Percentiles rank a stretch among this genome's conserved stretches.
These are phyloP conservation scores for Periconia digitata DNA, from an alignment of 2,329 filamentous ascomycete genomes.

Conservation along the genomic window DNA sequence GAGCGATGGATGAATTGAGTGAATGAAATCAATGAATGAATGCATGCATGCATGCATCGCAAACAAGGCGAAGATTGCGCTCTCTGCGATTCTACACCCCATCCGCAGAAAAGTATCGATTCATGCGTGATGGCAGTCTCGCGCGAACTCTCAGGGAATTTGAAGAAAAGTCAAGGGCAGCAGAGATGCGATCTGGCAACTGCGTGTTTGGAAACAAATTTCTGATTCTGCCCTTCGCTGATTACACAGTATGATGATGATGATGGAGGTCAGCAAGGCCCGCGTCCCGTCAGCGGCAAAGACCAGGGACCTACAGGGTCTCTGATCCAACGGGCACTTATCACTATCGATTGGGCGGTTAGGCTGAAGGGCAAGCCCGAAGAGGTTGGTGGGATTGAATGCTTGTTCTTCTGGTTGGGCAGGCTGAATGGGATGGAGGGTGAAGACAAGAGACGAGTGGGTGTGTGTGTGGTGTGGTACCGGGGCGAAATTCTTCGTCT, in stretches of 20 bases:
- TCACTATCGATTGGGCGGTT: slow-evolving; percentile 45
- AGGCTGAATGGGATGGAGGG: slow-evolving; percentile 25
- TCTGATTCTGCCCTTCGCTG: neutral
- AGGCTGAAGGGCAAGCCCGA: slow-evolving; percentile 23
- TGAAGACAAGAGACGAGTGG: no score
- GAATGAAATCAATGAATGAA: no score
- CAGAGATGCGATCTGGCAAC: no score
- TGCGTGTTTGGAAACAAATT: slow-evolving; percentile 43
- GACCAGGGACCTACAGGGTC: slow-evolving; percentile 24
- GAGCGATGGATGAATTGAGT: no score
- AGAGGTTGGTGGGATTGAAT: neutral
- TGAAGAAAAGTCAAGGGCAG: no score
- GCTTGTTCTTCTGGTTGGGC: slow-evolving; percentile 6
- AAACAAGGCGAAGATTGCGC: no score
- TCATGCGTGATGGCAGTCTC: no score
- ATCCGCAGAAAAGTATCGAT: no score
- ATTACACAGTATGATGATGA: neutral
- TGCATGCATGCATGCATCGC: no score
- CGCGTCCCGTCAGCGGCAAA: slow-evolving; percentile 11
- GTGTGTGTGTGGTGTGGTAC: no score
- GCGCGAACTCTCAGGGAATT: no score
- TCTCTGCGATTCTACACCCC: no score
- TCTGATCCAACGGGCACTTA: slow-evolving; percentile 31
- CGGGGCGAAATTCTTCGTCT: neutral
- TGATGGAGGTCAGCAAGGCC: neutral